These are phyloP conservation scores for Backusella liffmaniae DNA, from an alignment of 192 early-diverging fungal species.

Conservation along the genomic window DNA sequence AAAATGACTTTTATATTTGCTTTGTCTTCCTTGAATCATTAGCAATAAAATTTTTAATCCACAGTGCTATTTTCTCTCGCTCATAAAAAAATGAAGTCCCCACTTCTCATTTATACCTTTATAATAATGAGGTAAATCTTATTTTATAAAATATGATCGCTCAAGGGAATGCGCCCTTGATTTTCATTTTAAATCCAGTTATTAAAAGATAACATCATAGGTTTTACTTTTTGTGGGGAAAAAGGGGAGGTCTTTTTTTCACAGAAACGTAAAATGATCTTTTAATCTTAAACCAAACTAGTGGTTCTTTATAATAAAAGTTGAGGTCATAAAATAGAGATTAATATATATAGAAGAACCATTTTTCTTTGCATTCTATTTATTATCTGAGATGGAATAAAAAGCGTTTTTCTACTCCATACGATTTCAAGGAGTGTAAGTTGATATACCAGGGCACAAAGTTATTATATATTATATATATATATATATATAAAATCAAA, in stretches of 20 bases:
- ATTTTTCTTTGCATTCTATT: no score
- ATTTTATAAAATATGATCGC: no score
- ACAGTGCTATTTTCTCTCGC: no score
- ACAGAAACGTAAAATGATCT: background rate
- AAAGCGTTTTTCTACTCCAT: background rate
- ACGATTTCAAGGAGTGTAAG: background rate
- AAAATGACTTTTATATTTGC: no score
- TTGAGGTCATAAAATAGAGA: no score
- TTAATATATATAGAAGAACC: background rate
- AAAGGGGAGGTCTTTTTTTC: background rate
- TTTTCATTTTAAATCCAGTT: background rate
- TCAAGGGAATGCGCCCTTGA: background rate
- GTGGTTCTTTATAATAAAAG: background rate
- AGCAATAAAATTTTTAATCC: no score
- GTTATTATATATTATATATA: background rate
- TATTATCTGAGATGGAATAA: background rate
- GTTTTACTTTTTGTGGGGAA: background rate
- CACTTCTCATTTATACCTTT: no score
- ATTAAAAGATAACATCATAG: background rate
- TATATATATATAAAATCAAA: background rate
- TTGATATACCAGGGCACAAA: background rate
- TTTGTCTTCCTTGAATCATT: no score
- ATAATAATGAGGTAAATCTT: no score
- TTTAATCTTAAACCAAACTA: background rate
- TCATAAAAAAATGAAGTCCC: no score